Evolutionary conservation across 495 filamentous ascomycete species (phyloP).

Genomic region (Corynascus novoguineensis): DNA sequence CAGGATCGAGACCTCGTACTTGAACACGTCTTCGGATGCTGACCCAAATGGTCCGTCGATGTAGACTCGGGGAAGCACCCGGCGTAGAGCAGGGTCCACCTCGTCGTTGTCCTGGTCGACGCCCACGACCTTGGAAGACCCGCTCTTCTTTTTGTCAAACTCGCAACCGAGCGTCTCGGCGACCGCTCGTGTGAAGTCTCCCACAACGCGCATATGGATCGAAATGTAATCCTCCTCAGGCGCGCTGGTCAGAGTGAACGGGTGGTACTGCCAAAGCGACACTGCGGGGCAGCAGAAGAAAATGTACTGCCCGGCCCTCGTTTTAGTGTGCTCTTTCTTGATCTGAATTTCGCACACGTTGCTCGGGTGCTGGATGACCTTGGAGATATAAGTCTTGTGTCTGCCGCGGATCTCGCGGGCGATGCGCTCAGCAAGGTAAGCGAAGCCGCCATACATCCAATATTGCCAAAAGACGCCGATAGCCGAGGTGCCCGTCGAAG

Average conservation of each 20-base stretch:
- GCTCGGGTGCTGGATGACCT: slow-evolving; percentile 77
- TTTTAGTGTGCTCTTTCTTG: slow-evolving; percentile 73
- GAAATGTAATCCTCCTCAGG: slow-evolving; percentile 80
- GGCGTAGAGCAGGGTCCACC: slow-evolving; percentile 62
- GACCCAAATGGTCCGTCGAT: slow-evolving; percentile 77
- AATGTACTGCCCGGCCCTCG: slow-evolving; percentile 76
- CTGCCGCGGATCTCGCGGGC: slow-evolving; percentile 64
- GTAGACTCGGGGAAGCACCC: slow-evolving; percentile 67
- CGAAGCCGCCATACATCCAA: slow-evolving; percentile 70
- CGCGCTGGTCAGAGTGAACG: slow-evolving; percentile 72
- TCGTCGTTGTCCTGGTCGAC: slow-evolving; percentile 53
- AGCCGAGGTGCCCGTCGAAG: slow-evolving; percentile 51
- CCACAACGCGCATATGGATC: slow-evolving; percentile 67
- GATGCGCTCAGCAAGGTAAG: slow-evolving; percentile 65
- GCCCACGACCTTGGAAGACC: slow-evolving; percentile 57
- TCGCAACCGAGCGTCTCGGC: slow-evolving; percentile 65
- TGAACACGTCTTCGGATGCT: slow-evolving; percentile 71
- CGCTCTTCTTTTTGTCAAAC: slow-evolving; percentile 52
- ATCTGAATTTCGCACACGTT: slow-evolving; percentile 81
- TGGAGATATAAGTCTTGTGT: slow-evolving; percentile 73
- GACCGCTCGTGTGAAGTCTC: slow-evolving; percentile 62
- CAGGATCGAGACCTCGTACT: slow-evolving; percentile 66
- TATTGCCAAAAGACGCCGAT: slow-evolving; percentile 76
- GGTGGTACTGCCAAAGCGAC: slow-evolving; percentile 74
- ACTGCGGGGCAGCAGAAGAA: slow-evolving; percentile 78